Base-by-base conservation (phyloP, 441 rosid species). In the Eruca vesicaria region DNA sequence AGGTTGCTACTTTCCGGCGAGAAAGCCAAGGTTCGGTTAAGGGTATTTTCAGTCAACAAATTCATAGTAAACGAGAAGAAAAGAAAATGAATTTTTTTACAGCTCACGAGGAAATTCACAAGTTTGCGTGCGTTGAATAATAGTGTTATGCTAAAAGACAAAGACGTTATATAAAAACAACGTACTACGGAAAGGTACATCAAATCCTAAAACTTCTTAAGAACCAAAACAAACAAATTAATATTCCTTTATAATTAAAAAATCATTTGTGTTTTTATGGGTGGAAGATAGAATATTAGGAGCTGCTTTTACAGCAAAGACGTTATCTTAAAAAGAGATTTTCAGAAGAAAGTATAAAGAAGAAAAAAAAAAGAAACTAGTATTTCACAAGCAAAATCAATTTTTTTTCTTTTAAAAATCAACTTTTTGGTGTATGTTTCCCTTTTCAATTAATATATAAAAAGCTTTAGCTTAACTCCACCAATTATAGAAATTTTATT, bases 111-210 rank as follows among this genome's bases (percentile, higher is more conserved):
- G 26, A 48, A 55, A 23, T 68, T 41, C 29, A 48, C 76, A 58
- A 58, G 63, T 66, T 55, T 41, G 61, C 66, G 61, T 70, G 32
- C 4, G 10, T 29, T 70, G 18, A 43, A 62, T 29, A 43, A 62
- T 20, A 31, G 60, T 52, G 52, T 66, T 72, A 19, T 66, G 15
- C 65, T 36, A 72, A 59, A 66, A 11, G 77, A 66, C 80, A 77
- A 71, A 43, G 2, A 69, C 63, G 45, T 16, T 26, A 31, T 43
- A 7, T 7, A 63, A 41, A 56, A 56, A 56, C 60, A 56, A 56
- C 16, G 73, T 72, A 78, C 73, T 68, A 78, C 81, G 81, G 81
- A 78, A 78, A 78, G 81, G 81, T 78, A 78, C 81, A 62, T 68
- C 69, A 53, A 71, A 52, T 26, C 53, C n/a, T 35, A 66, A 56